Base-by-base conservation (phyloP, 108 stramenopile genomes). In the Schizochytrium sp. region DNA sequence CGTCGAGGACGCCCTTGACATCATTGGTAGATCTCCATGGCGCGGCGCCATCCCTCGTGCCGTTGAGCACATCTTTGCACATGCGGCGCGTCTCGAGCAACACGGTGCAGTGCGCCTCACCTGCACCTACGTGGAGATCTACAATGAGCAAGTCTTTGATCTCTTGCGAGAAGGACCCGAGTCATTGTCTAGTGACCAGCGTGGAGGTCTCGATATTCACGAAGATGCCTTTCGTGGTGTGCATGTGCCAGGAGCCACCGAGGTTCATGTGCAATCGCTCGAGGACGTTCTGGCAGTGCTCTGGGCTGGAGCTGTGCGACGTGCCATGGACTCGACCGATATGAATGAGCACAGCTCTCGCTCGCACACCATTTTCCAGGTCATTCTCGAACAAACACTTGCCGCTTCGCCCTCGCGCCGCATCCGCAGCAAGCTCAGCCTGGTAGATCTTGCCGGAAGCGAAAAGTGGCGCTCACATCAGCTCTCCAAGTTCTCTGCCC, bases 321-420 rank as follows among this genome's bases (percentile, higher is more conserved):
- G 98, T 10, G 96, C 95, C n/a, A 96, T 96, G 23, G 96, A 94
- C 34, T 94, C 98, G 4, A 98, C 98, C 5, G 95, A 95, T 60
- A 97, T 97, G 96, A 97, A 97, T 89, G 94, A 93, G 44, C 88
- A 94, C 55, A 93, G 92, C 88, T 92, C 92, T 47, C 93, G 97
- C 19, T 95, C 95, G 4, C 97, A 97, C 92, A 96, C 96, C 14
- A 96, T 97, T 58, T 90, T 87, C 29, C 63, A 58, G 53, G 87
- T 97, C 10, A 88, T 94, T 10, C 91, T 98, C 23, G 95, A 96
- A 91, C 14, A 91, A 94, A 57, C 93, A 96, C 89, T 90, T 88
- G 8, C 60, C 58, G 60, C 44, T 57, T 44, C 60, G 58, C 19
- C 2, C 23, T 29, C 60, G 69, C 23, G 16, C 4, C 12, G 87